Base-by-base conservation (phyloP, 1,139 yeast species). In the Candida sp. region DNA sequence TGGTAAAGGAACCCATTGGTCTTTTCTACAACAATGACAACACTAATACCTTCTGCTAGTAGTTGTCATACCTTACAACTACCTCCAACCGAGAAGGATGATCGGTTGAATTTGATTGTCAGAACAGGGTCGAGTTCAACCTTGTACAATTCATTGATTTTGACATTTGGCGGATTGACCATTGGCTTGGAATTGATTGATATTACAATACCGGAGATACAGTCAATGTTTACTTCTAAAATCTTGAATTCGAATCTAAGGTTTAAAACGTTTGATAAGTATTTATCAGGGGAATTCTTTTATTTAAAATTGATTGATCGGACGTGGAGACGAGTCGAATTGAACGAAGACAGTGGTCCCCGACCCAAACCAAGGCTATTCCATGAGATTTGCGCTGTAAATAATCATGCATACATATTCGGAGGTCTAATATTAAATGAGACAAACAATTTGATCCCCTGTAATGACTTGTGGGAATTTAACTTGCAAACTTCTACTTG, bases 141-240 rank as follows among this genome's bases (percentile, higher is more conserved):
- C 2, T 66, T 82, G 12, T 70, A 74, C 41, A 76, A 81, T 51
- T 83, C 90, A 12, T 66, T 81, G 43, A 70, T 85, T 2, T 74
- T 81, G 40, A 80, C 80, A 0, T 79, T 73, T 55, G 91, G 90
- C n/a, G 93, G 93, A 0, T 60, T 82, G n/a, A 76, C 82, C 1
- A 63, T 80, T 21, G 86, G 84, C 1, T 55, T 83, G 22, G 79
- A 77, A 38, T 56, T 84, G 22, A 51, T 45, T n/a, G 58, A 66
- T 5, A 56, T 68, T 15, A 63, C 77, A 23, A 60, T 72, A 30
- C 58, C 56, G 0, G 75, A 67, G 39, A 51, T 66, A 45, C 38
- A 52, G 45, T 39, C 49, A 8, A 56, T 56, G 3, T 71, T 70
- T 49, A 46, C 50, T n/a, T 60, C 54, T 55, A 66, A 63, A 43